These are phyloP conservation scores for Scalesia atractyloides DNA, from an alignment of 129 eudicot genomes.

Conservation along the genomic window DNA sequence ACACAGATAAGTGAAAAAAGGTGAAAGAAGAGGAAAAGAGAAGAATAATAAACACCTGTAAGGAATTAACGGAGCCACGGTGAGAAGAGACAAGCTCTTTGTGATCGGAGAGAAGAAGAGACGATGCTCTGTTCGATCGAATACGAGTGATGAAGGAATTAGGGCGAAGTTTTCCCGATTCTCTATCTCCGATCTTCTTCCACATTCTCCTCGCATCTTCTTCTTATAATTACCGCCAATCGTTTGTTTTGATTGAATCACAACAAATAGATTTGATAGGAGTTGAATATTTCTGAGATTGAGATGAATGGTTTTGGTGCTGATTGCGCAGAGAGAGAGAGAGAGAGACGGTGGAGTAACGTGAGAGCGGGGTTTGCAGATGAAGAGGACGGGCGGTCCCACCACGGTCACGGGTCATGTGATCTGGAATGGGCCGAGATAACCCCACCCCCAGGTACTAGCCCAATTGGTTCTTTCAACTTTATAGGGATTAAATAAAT, in stretches of 20 bases:
- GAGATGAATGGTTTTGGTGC: slow-evolving; percentile 11
- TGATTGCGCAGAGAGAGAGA: slow-evolving; percentile 4
- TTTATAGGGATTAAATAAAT: no score
- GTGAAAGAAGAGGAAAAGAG: not conserved
- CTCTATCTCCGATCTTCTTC: slow-evolving; percentile 82
- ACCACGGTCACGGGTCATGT: not conserved
- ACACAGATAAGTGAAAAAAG: not conserved
- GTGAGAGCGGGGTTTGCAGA: slow-evolving; percentile 13
- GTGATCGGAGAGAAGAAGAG: slow-evolving; percentile 82
- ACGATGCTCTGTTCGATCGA: slow-evolving; percentile 54
- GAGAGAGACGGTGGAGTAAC: slow-evolving; percentile 14
- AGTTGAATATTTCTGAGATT: slow-evolving; percentile 1
- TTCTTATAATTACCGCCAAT: slow-evolving; percentile 32
- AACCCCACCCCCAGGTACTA: not conserved
- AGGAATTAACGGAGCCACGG: slow-evolving; percentile 94
- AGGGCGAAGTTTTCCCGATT: slow-evolving; percentile 67
- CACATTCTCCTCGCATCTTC: slow-evolving; percentile 94
- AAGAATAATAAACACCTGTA: slow-evolving; percentile 57
- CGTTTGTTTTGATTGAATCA: slow-evolving; percentile 7
- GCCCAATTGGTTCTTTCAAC: slow-evolving; percentile 9
- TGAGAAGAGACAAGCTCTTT: slow-evolving; percentile 89
- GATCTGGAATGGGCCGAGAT: slow-evolving; percentile 17
- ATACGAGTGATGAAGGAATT: slow-evolving; percentile 64
- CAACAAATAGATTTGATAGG: slow-evolving; percentile 7
- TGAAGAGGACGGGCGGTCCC: slow-evolving; percentile 7